These are phyloP conservation scores for Coemansia sp. DNA, from an alignment of 192 early-diverging fungal species.

Conservation along the genomic window DNA sequence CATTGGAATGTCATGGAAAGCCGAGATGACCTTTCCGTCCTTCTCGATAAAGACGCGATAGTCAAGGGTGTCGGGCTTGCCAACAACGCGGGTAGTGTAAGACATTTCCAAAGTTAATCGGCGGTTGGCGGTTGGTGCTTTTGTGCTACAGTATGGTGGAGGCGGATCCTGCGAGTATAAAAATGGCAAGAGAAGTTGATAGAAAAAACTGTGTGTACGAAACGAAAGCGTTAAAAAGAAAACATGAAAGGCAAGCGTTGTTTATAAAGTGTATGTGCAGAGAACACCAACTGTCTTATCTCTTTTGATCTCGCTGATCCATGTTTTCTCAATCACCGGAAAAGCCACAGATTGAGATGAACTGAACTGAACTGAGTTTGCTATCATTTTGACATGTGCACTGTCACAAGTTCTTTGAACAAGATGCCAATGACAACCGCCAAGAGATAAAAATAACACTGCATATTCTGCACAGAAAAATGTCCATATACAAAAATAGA, in stretches of 20 bases:
- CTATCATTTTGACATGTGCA: not conserved
- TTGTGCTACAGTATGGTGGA: not conserved
- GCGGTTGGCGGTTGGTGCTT: not conserved
- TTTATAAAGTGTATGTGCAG: too few relatives aligned
- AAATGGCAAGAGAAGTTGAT: too few relatives aligned
- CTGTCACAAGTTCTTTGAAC: not conserved
- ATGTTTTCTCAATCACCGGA: not conserved
- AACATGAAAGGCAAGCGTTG: not conserved
- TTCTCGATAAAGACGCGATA: slow-evolving; percentile 85
- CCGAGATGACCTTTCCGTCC: slow-evolving; percentile 82
- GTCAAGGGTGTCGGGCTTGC: slow-evolving; percentile 81
- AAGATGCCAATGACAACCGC: not conserved
- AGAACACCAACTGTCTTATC: not conserved
- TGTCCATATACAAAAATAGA: too few relatives aligned
- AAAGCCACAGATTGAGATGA: not conserved
- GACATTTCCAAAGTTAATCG: slow-evolving; percentile 12
- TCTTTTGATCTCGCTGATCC: not conserved
- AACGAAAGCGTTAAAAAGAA: not conserved
- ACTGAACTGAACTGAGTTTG: not conserved
- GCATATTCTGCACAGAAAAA: too few relatives aligned
- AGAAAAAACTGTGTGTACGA: too few relatives aligned
- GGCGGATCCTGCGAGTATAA: not conserved
- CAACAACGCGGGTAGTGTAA: slow-evolving; percentile 81
- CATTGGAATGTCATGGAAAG: slow-evolving; percentile 98
- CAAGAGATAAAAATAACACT: too few relatives aligned